phyloP scores from a whole-genome alignment of 202 grass and related monocot genomes.

The Bolboschoenoplectus hybrid region DNA sequence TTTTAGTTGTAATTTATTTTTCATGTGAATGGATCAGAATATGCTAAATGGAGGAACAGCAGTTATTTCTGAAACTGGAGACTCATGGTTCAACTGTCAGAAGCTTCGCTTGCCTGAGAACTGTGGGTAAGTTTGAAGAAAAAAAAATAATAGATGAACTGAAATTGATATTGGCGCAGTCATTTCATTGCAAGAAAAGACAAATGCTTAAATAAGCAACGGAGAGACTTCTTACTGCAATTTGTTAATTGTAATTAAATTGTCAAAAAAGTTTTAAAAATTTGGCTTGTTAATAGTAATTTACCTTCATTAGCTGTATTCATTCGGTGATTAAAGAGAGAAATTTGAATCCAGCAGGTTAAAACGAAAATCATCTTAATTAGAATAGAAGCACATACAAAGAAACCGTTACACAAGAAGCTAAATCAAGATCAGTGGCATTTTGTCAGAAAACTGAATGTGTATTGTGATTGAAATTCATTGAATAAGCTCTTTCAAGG shows the following conservation, averaged over 20 bases:
- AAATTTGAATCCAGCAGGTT: not conserved
- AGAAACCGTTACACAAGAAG: not conserved
- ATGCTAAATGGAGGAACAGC: conserved; percentile 61
- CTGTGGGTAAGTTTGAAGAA: conserved; percentile 63
- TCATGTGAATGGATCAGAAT: conserved; percentile 17
- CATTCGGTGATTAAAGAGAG: not conserved
- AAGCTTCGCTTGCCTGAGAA: conserved; percentile 82
- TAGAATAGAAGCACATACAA: not conserved
- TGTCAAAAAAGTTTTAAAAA: not conserved
- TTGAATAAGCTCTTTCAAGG: not conserved
- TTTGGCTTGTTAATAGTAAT: not conserved
- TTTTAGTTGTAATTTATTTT: not conserved
- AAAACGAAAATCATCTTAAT: not conserved
- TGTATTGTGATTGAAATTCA: not conserved
- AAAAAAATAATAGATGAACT: not conserved
- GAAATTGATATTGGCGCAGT: not conserved
- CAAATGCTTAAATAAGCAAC: not conserved
- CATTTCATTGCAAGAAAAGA: not conserved
- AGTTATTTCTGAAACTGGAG: conserved; percentile 77
- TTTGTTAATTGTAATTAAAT: not conserved
- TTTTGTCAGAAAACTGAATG: not conserved
- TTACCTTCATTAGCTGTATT: not conserved
- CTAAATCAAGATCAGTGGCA: not conserved
- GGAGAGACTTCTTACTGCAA: not conserved
- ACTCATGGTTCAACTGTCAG: conserved; percentile 97